Evolutionary conservation across 768 basidiomycete species (phyloP), one percentile per base, ranked within the genome.

Genomic region (Phylloporus rhodoxanthus): DNA sequence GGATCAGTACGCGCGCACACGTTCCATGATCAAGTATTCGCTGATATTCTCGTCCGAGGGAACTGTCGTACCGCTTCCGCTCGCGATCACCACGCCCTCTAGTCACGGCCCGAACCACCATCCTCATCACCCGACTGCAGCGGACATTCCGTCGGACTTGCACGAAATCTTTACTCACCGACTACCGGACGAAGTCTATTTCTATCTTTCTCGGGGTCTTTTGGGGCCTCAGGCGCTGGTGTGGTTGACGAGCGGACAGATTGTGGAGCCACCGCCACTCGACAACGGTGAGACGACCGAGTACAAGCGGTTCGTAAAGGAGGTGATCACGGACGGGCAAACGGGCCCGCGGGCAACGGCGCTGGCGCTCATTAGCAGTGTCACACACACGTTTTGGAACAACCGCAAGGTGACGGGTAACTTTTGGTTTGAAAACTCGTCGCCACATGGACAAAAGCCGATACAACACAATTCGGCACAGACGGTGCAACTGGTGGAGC

Each of bases 211-310:
- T 33, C 85, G 92, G 15, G 95, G 96, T 5, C 78, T 98, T 13
- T 66, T 97, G 45, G 83, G 84, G 8, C 91, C 95, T 0, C 89
- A 91, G 58, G 84, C 91, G 9, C 78, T 98, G 20, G 87, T 93
- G n/a, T 96, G 95, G 89, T 80, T 99, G 51, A 92, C 91, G 14
- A 82, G 78, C 21, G 92, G 92, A 14, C 83, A 85, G 65, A 80
- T 95, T 52, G 72, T 86, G 42, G 90, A 97, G 63, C 83, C 83
- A 48, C 84, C 87, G 4, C 95, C 96, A 30, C 74, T 98, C 43
- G 91, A 94, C 64, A 94, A 93, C 62, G 94, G 94, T 2, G 95
- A 97, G 68, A 91, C 90, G 34, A 91, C 80, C 1, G 94, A 99
- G 66, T 98, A 96, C 66, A 85, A 83, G 59, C 81, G 93, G 19